Conservation (phyloP, 2,329 filamentous ascomycete genomes). For the Fusarium nematophilum region DNA sequence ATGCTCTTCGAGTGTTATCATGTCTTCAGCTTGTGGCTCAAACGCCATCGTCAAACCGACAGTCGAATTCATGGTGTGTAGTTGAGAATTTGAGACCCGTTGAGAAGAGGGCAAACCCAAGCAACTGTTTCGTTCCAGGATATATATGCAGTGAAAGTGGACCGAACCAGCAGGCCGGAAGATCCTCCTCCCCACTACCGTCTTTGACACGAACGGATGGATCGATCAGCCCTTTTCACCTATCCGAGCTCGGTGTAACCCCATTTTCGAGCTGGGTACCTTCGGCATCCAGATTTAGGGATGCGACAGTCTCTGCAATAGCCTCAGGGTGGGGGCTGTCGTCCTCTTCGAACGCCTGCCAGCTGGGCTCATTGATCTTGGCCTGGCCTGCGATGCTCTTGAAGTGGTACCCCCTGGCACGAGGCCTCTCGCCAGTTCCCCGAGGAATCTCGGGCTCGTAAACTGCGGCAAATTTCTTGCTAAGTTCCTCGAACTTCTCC, state of each 20-base stretch:
- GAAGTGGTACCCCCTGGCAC: conserved; percentile 84
- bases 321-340: conserved; percentile 25
- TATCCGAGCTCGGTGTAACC: conserved; percentile 64
- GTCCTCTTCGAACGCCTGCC: conserved; percentile 63
- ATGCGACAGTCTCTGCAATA: conserved; percentile 34
- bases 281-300: conserved; percentile 42
- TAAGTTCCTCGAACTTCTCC: conserved; percentile 67
- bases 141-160: conserved; percentile 24
- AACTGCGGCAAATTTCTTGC: conserved; percentile 54
- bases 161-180: conserved; percentile 23
- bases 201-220: conserved; percentile 31
- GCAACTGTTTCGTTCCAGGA: background rate
- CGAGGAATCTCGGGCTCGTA: conserved; percentile 80
- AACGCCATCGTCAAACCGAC: background rate
- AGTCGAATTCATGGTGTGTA: background rate
- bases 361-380: conserved; percentile 76
- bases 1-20: background rate
- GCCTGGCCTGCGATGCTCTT: conserved; percentile 74
- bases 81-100: background rate
- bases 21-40: background rate
- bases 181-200: conserved; percentile 6
- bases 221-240: conserved; percentile 51
- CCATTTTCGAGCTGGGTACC: conserved; percentile 60
- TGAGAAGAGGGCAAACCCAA: background rate
- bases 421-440: conserved; percentile 81